Evolutionary conservation across 2,329 filamentous ascomycete species (phyloP).

Genomic region (Alternaria tenuissima): DNA sequence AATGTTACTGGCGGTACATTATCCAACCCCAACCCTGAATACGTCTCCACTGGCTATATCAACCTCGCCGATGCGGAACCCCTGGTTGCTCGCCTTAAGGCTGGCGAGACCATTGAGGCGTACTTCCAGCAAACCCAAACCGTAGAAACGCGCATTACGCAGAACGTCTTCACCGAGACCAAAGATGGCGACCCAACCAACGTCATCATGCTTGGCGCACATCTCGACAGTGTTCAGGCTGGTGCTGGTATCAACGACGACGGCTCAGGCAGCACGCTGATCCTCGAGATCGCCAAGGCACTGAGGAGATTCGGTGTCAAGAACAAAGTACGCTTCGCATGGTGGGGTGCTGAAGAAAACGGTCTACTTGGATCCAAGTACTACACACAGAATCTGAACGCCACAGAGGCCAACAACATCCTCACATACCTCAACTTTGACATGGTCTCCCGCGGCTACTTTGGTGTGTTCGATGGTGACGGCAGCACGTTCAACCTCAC

Average conservation of each 20-base stretch:
- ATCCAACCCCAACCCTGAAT: conserved; percentile 48
- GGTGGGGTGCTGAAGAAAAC: conserved; percentile 54
- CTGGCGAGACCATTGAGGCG: conserved; percentile 52
- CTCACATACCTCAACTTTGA: conserved; percentile 55
- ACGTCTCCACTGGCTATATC: conserved; percentile 53
- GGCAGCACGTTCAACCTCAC: conserved; percentile 45
- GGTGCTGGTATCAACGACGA: conserved; percentile 55
- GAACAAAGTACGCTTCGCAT: conserved; percentile 54
- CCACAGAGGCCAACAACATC: conserved; percentile 47
- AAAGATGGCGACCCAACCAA: conserved; percentile 49
- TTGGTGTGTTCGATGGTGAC: conserved; percentile 52
- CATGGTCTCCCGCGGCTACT: conserved; percentile 53
- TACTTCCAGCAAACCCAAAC: conserved; percentile 57
- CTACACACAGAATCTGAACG: conserved; percentile 47
- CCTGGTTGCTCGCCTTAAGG: conserved; percentile 51
- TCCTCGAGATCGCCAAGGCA: conserved; percentile 50
- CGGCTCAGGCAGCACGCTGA: conserved; percentile 49
- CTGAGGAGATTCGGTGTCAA: conserved; percentile 50
- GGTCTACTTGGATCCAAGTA: conserved; percentile 51
- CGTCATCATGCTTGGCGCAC: conserved; percentile 51
- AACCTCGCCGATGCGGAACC: conserved; percentile 55
- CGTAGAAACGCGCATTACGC: conserved; percentile 60
- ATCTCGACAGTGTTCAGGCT: conserved; percentile 50
- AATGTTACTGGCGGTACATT: conserved; percentile 53
- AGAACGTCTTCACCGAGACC: conserved; percentile 53